Evolutionary conservation across 768 basidiomycete genomes (phyloP).

Genomic region (Naganishia randhawae): DNA sequence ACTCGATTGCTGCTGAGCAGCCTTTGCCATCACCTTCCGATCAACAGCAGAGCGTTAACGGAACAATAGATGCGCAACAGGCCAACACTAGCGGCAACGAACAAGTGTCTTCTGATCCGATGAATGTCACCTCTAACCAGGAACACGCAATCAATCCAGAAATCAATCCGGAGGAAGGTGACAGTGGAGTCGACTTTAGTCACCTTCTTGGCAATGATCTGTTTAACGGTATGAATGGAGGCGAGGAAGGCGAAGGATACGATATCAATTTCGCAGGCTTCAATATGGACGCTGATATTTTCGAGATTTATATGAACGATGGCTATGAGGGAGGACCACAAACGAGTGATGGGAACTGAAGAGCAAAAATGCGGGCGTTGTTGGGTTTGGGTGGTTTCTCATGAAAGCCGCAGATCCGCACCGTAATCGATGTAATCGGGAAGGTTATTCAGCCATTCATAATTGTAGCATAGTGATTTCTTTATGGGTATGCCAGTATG

Average conservation of each 20-base stretch:
- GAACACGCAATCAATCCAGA: neutral
- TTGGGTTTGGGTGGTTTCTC: neutral
- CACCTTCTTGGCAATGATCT: constrained; percentile 19
- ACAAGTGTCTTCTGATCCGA: neutral
- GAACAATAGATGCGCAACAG: neutral
- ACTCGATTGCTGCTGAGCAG: neutral
- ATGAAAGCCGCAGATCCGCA: neutral
- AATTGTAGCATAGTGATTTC: constrained; percentile 3
- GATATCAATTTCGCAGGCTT: constrained; percentile 20
- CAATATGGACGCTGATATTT: constrained; percentile 16
- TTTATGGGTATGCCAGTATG: neutral
- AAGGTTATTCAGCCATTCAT: neutral
- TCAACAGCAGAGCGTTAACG: neutral
- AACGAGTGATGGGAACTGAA: neutral
- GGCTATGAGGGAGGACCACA: constrained; percentile 9
- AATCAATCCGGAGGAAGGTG: neutral
- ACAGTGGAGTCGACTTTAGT: constrained; percentile 13
- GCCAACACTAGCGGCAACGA: neutral
- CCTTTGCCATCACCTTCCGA: neutral
- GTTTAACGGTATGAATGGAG: constrained; percentile 14
- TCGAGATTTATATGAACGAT: constrained; percentile 20
- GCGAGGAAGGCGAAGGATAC: constrained; percentile 17
- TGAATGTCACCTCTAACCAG: neutral
- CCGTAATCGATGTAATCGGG: neutral
- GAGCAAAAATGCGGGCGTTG: neutral